Base-by-base conservation (phyloP, 768 basidiomycete genomes). In the Cystobasidium onofrii region DNA sequence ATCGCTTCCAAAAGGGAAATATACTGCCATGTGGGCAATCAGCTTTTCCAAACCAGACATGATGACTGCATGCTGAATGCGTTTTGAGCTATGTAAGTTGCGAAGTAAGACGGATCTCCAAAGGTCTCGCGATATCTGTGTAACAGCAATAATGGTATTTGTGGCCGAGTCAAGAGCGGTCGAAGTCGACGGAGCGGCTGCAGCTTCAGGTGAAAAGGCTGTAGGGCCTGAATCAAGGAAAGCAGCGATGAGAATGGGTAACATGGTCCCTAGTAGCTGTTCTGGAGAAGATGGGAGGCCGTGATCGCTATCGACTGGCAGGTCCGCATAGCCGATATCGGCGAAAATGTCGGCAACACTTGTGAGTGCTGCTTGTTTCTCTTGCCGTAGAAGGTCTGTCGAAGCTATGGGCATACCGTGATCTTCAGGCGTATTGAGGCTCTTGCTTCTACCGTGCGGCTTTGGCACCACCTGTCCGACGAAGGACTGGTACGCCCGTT, bases 151-250 rank as follows among this genome's bases (percentile, higher is more conserved):
- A n/a, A 69, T 43, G 44, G 66, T 69, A 20, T 69, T 50, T 15
- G 29, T 34, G 20, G 66, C 66, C 12, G 46, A 46, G 12, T 69
- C 66, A 23, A 34, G 41, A 10, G 46, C 31, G 3, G 41, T 46
- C 44, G 66, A 41, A 31, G 41, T 50, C 18, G 44, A 25, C 10
- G 66, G 31, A 54, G 66, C 25, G 17, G 66, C 4, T 2, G 25
- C 7, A 7, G 66, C 36, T 46, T 39, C 34, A 12, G 66, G 66
- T 15, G 66, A 69, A 27, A 69, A 52, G 31, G 66, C 66, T 17
- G 66, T 69, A 17, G 66, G 66, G n/a, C 34, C 66, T 13, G 66
- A 44, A 36, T 69, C 66, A 10, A 69, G 66, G 34, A 69, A 69
- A 31, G 66, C 66, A 29, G 66, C 9, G 9, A 69, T 50, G 7